These are phyloP conservation scores for Sordariomycetes sp. DNA, from an alignment of 2,329 filamentous ascomycete species.

Conservation along the genomic window DNA sequence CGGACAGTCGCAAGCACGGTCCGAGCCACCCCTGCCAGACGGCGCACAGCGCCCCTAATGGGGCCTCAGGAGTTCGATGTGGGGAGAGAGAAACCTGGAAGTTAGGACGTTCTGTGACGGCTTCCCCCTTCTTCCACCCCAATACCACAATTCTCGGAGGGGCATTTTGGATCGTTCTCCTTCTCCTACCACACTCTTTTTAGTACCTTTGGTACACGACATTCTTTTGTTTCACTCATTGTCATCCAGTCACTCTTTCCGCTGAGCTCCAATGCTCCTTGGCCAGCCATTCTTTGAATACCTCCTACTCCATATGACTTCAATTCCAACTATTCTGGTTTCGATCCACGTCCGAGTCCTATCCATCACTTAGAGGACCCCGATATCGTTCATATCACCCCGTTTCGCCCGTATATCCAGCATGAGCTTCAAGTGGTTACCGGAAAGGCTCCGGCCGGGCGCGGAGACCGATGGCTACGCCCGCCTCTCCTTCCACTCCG, in stretches of 20 bases:
- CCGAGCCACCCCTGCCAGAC: too few species aligned
- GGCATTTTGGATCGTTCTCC: background rate
- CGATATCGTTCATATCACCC: background rate
- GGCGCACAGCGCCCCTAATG: too few species aligned
- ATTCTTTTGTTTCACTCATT: background rate
- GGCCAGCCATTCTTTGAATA: background rate
- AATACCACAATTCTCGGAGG: background rate
- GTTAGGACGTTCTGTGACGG: background rate
- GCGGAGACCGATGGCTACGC: background rate
- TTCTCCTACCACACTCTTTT: background rate
- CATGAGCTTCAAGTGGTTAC: background rate
- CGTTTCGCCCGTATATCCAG: background rate
- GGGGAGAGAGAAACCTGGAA: background rate
- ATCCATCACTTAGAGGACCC: background rate
- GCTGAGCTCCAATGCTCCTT: background rate
- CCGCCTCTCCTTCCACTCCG: background rate
- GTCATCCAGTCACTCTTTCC: background rate
- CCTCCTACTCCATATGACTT: background rate
- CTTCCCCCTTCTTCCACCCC: background rate
- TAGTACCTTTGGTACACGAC: background rate
- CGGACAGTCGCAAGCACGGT: too few species aligned
- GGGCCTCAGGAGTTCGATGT: background rate
- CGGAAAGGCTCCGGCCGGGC: background rate
- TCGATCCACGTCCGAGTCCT: background rate
- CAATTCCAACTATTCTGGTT: background rate